These are phyloP conservation scores for Penicillium sp. DNA, from an alignment of 2,329 filamentous ascomycete genomes.

Conservation along the genomic window DNA sequence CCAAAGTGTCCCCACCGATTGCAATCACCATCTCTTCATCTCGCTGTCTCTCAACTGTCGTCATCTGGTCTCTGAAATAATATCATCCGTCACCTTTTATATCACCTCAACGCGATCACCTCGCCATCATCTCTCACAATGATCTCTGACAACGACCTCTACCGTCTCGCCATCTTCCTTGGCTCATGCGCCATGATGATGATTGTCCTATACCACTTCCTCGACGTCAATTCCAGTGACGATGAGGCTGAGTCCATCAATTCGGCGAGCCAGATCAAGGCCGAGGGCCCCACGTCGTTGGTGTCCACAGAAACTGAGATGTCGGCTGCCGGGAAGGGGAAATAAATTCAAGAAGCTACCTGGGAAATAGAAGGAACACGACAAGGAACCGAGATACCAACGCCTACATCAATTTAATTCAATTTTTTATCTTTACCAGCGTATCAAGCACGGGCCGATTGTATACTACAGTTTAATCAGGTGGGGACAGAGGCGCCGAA, in stretches of 20 bases:
- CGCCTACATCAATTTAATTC: constrained; percentile 10
- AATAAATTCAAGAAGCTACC: background rate
- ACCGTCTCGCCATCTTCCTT: constrained; percentile 88
- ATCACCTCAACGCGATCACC: background rate
- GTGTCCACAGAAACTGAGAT: constrained; percentile 3
- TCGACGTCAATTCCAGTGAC: constrained; percentile 84
- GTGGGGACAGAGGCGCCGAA: background rate
- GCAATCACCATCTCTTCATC: background rate
- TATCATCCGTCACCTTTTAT: background rate
- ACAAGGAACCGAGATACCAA: constrained; percentile 7
- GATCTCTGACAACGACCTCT: constrained; percentile 92
- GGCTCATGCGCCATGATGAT: constrained; percentile 86
- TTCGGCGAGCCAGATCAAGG: constrained; percentile 13
- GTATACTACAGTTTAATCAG: constrained; percentile 2
- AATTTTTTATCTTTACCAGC: constrained; percentile 5
- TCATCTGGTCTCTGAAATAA: background rate
- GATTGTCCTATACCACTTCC: constrained; percentile 92
- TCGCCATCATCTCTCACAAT: constrained; percentile 55
- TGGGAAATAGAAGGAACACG: background rate
- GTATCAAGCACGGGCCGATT: constrained; percentile 1
- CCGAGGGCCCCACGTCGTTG: background rate
- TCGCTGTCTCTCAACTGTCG: background rate
- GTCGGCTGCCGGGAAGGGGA: constrained; percentile 6
- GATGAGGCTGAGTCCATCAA: constrained; percentile 27
- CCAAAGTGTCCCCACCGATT: constrained; percentile 10